Conservation (phyloP, 352 stramenopile genomes). For the Globisporangium uncinulatum region DNA sequence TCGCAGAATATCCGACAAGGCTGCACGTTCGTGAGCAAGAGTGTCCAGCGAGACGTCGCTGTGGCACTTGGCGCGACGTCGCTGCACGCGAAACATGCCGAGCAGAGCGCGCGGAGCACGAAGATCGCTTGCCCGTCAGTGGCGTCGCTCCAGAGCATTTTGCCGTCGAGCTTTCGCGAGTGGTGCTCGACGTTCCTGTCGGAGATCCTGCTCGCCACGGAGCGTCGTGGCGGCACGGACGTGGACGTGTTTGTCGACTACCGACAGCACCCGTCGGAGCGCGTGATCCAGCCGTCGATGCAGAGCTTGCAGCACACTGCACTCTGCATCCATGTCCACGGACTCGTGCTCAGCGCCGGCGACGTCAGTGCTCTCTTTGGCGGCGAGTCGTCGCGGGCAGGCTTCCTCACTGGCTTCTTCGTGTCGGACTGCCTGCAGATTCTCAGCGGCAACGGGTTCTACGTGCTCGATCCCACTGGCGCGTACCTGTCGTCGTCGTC, state of each 20-base stretch:
- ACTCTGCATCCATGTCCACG: slow-evolving; percentile 66
- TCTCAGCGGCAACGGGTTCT: slow-evolving; percentile 66
- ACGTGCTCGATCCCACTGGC: slow-evolving; percentile 68
- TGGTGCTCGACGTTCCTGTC: slow-evolving; percentile 49
- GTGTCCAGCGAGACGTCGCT: slow-evolving; percentile 38
- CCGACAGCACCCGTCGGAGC: slow-evolving; percentile 51
- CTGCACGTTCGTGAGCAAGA: slow-evolving; percentile 43
- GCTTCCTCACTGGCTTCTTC: slow-evolving; percentile 54
- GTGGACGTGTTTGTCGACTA: slow-evolving; percentile 69
- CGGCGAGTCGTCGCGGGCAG: slow-evolving; percentile 40
- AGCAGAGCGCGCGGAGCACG: slow-evolving; percentile 50
- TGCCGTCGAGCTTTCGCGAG: slow-evolving; percentile 22
- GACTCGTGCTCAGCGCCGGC: slow-evolving; percentile 37
- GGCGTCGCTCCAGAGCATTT: slow-evolving; percentile 27
- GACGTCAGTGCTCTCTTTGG: slow-evolving; percentile 51
- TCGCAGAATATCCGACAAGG: slow-evolving; percentile 45
- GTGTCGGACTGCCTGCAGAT: slow-evolving; percentile 78
- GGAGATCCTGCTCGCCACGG: slow-evolving; percentile 53
- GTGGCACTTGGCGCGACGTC: slow-evolving; percentile 47
- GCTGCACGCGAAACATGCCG: slow-evolving; percentile 54
- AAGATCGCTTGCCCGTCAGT: slow-evolving; percentile 38
- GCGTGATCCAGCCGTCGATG: slow-evolving; percentile 68
- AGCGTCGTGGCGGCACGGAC: slow-evolving; percentile 42
- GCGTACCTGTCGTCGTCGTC: slow-evolving; percentile 24
- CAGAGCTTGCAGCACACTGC: slow-evolving; percentile 66